phyloP scores from a whole-genome alignment of 2,329 filamentous ascomycete genomes.

The Malbranchea zuffiana region DNA sequence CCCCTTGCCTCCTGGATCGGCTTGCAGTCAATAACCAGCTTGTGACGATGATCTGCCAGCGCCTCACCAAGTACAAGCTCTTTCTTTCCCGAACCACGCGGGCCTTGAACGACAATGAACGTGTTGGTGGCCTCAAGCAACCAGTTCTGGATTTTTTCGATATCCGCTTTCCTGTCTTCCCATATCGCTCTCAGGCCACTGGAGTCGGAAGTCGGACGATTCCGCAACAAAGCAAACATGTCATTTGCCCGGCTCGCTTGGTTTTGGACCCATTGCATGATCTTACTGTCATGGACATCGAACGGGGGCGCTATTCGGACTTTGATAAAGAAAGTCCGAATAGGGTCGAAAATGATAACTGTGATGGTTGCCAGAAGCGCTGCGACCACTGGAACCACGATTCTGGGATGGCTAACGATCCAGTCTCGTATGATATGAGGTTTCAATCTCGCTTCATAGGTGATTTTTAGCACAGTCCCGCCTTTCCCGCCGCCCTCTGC shows the following conservation, averaged over 20 bases:
- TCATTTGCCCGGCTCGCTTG: conserved; percentile 42
- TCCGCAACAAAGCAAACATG: conserved; percentile 34
- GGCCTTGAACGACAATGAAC: conserved; percentile 87
- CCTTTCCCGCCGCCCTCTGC: conserved; percentile 59
- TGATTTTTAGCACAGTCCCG: conserved; percentile 68
- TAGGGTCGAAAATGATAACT: conserved; percentile 84
- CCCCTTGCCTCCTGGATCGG: conserved; percentile 82
- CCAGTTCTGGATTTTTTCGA: conserved; percentile 74
- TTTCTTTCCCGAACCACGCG: conserved; percentile 79
- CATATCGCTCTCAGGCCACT: conserved; percentile 70
- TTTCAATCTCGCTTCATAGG: conserved; percentile 71
- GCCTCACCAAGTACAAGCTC: conserved; percentile 81
- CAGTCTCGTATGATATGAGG: conserved; percentile 74
- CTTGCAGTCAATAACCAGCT: conserved; percentile 84
- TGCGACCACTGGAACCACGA: conserved; percentile 73
- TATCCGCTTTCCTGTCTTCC: conserved; percentile 72
- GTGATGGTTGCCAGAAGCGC: conserved; percentile 73
- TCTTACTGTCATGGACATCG: conserved; percentile 58
- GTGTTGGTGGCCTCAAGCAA: conserved; percentile 80
- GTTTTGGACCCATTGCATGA: conserved; percentile 72
- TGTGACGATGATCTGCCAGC: conserved; percentile 62
- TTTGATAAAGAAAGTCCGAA: conserved; percentile 86
- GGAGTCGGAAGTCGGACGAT: conserved; percentile 44
- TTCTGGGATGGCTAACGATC: conserved; percentile 73
- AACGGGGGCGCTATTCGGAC: conserved; percentile 71